Evolutionary conservation across 805 yeast species (phyloP).

Genomic region (Cyberlindnera saturnus): DNA sequence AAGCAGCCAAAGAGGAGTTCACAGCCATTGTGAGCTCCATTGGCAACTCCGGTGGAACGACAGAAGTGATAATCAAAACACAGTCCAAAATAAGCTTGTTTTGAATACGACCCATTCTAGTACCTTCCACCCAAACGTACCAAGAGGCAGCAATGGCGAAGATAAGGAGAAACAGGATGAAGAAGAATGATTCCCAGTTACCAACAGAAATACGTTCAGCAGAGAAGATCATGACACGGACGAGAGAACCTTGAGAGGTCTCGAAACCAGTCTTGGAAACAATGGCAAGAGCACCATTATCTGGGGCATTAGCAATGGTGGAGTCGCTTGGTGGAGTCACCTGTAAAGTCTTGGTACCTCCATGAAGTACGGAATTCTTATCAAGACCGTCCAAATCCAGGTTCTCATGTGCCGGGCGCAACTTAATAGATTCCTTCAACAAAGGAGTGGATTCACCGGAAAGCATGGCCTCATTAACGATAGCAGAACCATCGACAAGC

Average conservation of each 20-base stretch:
- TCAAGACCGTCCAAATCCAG: constrained; percentile 79
- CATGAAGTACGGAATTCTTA: constrained; percentile 82
- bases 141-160: constrained; percentile 95
- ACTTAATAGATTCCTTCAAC: constrained; percentile 82
- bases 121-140: constrained; percentile 98
- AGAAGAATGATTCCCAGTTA: constrained; percentile 87
- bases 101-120: constrained; percentile 90
- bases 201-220: constrained; percentile 96
- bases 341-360: constrained; percentile 95
- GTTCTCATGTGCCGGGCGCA: constrained; percentile 67
- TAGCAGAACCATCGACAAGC: constrained; percentile 83
- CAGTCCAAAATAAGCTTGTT: constrained; percentile 92
- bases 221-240: constrained; percentile 95
- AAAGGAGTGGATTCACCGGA: constrained; percentile 98
- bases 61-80: constrained; percentile 92
- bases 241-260: constrained; percentile 95
- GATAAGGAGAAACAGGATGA: constrained; percentile 79
- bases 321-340: constrained; percentile 63
- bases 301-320: constrained; percentile 57
- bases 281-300: constrained; percentile 83
- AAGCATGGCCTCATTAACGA: constrained; percentile 97
- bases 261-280: constrained; percentile 97
- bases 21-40: constrained; percentile 99
- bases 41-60: constrained; percentile 97
- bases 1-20: constrained; percentile 80